Evolutionary conservation across 305 asterid genomes (phyloP).

Genomic region (Fraxinus velutina): DNA sequence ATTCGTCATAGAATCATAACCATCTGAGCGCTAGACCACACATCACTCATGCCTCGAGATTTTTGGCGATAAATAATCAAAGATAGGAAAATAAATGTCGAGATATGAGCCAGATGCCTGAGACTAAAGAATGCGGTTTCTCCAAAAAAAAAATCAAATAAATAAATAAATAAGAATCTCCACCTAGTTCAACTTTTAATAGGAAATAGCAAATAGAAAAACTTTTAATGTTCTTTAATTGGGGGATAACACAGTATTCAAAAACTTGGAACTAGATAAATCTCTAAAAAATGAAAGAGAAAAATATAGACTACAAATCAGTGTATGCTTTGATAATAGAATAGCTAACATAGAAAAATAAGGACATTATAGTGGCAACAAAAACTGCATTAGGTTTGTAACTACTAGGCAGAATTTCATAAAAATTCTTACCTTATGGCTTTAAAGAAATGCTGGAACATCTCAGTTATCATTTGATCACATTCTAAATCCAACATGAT

Average conservation of each 20-base stretch:
- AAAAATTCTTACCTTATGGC: constrained; percentile 56
- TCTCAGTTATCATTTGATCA: constrained; percentile 71
- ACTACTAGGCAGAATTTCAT: constrained; percentile 6
- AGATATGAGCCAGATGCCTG: neutral
- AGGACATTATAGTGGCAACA: neutral
- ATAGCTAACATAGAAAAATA: constrained; percentile 11
- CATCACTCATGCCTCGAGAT: neutral
- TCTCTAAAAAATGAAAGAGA: neutral
- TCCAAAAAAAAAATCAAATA: neutral
- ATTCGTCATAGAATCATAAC: neutral
- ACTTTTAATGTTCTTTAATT: neutral
- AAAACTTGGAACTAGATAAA: neutral
- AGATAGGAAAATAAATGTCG: neutral
- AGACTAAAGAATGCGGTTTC: neutral
- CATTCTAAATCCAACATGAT: constrained; percentile 97
- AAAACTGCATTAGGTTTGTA: constrained; percentile 13
- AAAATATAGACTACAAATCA: neutral
- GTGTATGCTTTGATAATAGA: neutral
- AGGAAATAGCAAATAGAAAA: neutral
- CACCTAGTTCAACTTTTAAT: neutral
- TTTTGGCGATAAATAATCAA: neutral
- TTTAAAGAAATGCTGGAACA: constrained; percentile 76
- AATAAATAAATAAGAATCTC: neutral
- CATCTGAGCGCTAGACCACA: neutral
- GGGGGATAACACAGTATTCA: neutral